phyloP scores from a whole-genome alignment of 768 basidiomycete genomes.

The Lactarius sp. region DNA sequence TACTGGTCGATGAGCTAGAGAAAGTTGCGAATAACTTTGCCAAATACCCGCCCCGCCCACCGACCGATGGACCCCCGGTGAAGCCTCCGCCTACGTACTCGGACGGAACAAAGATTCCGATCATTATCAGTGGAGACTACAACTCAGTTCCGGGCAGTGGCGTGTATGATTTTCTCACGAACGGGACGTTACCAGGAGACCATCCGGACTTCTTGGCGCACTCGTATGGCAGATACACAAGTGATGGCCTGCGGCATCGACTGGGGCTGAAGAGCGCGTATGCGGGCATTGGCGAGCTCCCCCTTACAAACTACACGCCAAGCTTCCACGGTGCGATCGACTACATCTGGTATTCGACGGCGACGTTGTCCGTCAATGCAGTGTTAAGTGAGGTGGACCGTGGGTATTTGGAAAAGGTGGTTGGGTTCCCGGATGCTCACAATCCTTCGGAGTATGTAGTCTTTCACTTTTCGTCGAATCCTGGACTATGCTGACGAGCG shows the following conservation, averaged over 20 bases:
- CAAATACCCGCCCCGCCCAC: slow-evolving; percentile 65
- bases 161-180: slow-evolving; percentile 85
- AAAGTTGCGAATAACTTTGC: slow-evolving; percentile 85
- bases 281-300: slow-evolving; percentile 51
- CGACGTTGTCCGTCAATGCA: slow-evolving; percentile 68
- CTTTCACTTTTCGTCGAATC: slow-evolving; percentile 20
- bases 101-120: slow-evolving; percentile 85
- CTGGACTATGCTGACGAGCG: slow-evolving; percentile 12
- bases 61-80: slow-evolving; percentile 38
- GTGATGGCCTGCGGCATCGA: slow-evolving; percentile 76
- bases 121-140: slow-evolving; percentile 92
- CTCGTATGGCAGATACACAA: slow-evolving; percentile 89
- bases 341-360: slow-evolving; percentile 87
- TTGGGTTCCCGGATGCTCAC: slow-evolving; percentile 95
- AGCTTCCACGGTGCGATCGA: slow-evolving; percentile 85
- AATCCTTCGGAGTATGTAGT: slow-evolving; percentile 87
- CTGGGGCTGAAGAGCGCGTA: slow-evolving; percentile 86
- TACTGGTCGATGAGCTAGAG: slow-evolving; percentile 88
- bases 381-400: slow-evolving; percentile 88
- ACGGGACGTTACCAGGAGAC: slow-evolving; percentile 59
- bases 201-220: slow-evolving; percentile 93
- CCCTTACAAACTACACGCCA: slow-evolving; percentile 88
- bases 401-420: slow-evolving; percentile 79
- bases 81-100: slow-evolving; percentile 64
- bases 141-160: slow-evolving; percentile 86